Evolutionary conservation across 2,329 filamentous ascomycete genomes (phyloP).

Genomic region (Immersiporthe knoxdaviesiana): DNA sequence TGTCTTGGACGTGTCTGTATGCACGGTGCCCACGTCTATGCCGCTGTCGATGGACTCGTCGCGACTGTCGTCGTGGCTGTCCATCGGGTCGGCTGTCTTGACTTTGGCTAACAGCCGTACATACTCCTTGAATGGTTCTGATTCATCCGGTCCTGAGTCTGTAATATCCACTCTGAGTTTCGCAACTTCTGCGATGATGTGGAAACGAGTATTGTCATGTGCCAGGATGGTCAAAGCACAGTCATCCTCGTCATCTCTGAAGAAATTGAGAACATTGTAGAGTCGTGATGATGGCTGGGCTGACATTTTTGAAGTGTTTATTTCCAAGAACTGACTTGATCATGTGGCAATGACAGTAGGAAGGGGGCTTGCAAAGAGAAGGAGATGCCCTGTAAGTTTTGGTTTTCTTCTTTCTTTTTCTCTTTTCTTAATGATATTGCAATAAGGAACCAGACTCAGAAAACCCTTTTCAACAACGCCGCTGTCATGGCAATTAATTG

Average conservation of each 20-base stretch:
- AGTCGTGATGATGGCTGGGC: not conserved
- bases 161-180: not conserved
- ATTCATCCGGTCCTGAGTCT: not conserved
- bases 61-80: not conserved
- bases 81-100: not conserved
- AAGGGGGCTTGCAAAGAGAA: not conserved
- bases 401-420: too few relatives aligned
- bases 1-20: not conserved
- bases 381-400: not conserved
- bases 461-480: not conserved
- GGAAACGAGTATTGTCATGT: not conserved
- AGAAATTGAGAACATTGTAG: conserved; percentile 22
- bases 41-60: conserved; percentile 20
- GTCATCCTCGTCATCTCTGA: conserved; percentile 16
- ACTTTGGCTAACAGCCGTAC: not conserved
- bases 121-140: not conserved
- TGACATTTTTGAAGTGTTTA: not conserved
- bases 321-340: not conserved
- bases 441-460: not conserved
- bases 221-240: conserved; percentile 16
- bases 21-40: conserved; percentile 1
- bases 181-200: conserved; percentile 15
- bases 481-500: too few relatives aligned
- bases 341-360: not conserved
- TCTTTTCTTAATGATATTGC: not conserved